Conservation (phyloP, 2,329 filamentous ascomycete genomes). For the Talaromyces verruculosus region DNA sequence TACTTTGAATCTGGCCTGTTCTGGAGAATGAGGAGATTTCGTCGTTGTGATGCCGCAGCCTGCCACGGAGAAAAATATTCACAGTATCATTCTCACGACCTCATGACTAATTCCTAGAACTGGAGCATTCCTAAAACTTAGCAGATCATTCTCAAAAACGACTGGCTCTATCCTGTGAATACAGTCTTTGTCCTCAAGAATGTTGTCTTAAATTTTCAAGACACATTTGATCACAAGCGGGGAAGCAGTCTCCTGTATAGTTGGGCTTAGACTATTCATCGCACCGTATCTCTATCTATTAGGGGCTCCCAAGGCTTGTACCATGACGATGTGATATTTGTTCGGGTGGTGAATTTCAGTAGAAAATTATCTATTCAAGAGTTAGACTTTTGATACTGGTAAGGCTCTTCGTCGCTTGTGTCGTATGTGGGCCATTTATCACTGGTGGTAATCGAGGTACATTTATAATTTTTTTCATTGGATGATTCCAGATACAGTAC, state of each 20-base stretch:
- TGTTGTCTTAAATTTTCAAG: not conserved
- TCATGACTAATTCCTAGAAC: not conserved
- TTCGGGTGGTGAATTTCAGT: not conserved
- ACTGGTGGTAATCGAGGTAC: not conserved
- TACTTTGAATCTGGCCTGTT: not conserved
- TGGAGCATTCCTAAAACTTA: not conserved
- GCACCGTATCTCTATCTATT: not conserved
- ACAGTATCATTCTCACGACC: not conserved
- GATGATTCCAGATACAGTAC: not conserved
- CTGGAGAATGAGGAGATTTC: too few species aligned
- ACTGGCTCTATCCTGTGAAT: too few species aligned
- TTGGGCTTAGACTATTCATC: not conserved
- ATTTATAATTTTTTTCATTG: not conserved
- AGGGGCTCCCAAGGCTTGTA: not conserved
- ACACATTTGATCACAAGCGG: not conserved
- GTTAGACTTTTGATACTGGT: not conserved
- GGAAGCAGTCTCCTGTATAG: not conserved
- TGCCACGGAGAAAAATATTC: not conserved
- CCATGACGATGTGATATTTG: not conserved
- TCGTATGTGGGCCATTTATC: not conserved
- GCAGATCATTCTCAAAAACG: not conserved
- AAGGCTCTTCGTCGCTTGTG: not conserved
- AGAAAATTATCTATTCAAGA: not conserved
- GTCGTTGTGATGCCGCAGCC: not conserved
- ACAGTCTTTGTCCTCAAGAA: not conserved